Evolutionary conservation across 352 stramenopile genomes (phyloP), one percentile per base, ranked within the genome.

Genomic region (Globisporangium paroecandrum): DNA sequence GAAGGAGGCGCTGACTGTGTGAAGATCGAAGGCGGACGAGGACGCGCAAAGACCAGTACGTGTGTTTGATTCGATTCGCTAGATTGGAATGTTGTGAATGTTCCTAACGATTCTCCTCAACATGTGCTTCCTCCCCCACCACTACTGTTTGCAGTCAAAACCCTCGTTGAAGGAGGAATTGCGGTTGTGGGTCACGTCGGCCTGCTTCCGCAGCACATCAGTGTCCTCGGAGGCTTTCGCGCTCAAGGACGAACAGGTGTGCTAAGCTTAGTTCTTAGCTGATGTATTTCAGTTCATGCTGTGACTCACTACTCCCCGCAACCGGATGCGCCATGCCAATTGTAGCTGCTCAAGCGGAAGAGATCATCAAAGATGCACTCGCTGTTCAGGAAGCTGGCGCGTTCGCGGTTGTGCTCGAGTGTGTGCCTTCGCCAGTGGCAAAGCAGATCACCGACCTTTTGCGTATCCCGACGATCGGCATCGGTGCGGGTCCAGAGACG

Each of bases 141-240:
- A 58, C 18, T n/a, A 51, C 10, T 69, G 53, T 68, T 64, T 60
- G 25, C 58, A 91, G 85, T 95, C 70, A 79, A 85, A 55, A 89
- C 76, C 43, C 77, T 94, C 34, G 76, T 95, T 22, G 65, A 94
- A 36, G 85, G 83, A 29, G 87, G 90, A 18, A 97, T 99, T 58
- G 97, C 98, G 25, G 97, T 99, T 13, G 98, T 99, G 91, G 98
- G 97, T 8, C 98, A 99, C 78, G 82, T 99, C 10, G 97, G 98
- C 15, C 83, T 99, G 15, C 98, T 94, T 58, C 98, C 98, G 2
- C 98, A 99, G 69, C 83, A 93, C 69, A 97, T 98, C 58, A 96
- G 86, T 68, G 95, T 99, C 20, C 81, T 99, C 41, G 97, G 97
- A 61, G 97, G 97, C 27, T 99, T 99, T 72, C 91, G 97, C 24